Evolutionary conservation across 2,329 filamentous ascomycete species (phyloP), one percentile per base, ranked within the genome.

Genomic region (Anthostomella pinea): DNA sequence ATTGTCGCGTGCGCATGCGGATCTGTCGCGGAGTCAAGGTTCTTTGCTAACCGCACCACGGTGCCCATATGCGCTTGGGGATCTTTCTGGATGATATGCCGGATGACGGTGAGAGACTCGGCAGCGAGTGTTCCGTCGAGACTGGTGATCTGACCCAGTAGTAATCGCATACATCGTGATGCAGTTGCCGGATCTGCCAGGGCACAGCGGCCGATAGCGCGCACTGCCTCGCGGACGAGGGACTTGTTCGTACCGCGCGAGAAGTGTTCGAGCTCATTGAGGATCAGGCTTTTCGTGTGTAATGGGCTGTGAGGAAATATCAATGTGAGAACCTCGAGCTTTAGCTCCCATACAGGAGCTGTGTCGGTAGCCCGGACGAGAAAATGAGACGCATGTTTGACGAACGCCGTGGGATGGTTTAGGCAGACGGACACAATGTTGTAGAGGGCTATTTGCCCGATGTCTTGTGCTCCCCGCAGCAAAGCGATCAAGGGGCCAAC

Each of bases 391-490:
- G 85, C 79, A 56, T 95, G 91, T 56, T 81, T 85, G 38, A 91
- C 85, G 59, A 98, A 98, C n/a, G 83, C 77, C 24, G 77, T 70
- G 0, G 93, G 88, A 11, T 79, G 73, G 18, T 74, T 69, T 8
- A 97, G 72, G 54, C 87, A 93, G 28, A 98, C 86, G n/a, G 88
- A 85, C 8, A 96, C 89, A 41, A 97, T 90, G 58, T 97, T 96
- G 70, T 91, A 91, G 13, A 98, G 75, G 1, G 88, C 90, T 24
- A 95, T 77, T 56, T 94, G 83, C 57, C 95, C 85, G 33, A 95
- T 88, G 57, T 97, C 91, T 41, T 86, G 80, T 0, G 89, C 81
- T 9, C 87, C 83, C 38, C 93, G 81, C 39, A 98, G 70, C 20
- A 98, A 76, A 11, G 91, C 88, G 14, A 96, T 75, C 17, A 98